Evolutionary conservation across 805 yeast species (phyloP).

Genomic region (Wickerhamia fluorescens): DNA sequence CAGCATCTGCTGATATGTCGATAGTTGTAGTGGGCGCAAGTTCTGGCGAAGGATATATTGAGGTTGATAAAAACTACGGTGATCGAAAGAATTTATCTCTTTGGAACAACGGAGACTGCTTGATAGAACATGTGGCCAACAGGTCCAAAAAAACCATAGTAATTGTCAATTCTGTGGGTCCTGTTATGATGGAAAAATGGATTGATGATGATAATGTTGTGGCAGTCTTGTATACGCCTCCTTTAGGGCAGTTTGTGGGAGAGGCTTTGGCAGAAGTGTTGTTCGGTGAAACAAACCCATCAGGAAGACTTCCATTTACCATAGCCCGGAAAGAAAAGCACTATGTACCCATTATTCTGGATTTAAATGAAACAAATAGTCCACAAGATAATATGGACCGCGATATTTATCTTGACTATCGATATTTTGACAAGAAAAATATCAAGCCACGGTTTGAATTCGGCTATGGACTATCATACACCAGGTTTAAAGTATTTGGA

Average conservation of each 20-base stretch:
- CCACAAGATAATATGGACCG: slow-evolving; percentile 42
- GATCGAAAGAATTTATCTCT: slow-evolving; percentile 47
- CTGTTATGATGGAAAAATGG: slow-evolving; percentile 51
- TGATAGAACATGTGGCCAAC: slow-evolving; percentile 42
- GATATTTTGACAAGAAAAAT: slow-evolving; percentile 49
- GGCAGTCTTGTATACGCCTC: slow-evolving; percentile 49
- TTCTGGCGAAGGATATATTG: slow-evolving; percentile 55
- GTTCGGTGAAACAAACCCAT: slow-evolving; percentile 56
- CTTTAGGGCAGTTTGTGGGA: slow-evolving; percentile 53
- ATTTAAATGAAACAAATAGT: slow-evolving; percentile 15
- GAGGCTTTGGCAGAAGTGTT: slow-evolving; percentile 50
- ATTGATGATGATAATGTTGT: slow-evolving; percentile 53
- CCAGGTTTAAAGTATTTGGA: slow-evolving; percentile 31
- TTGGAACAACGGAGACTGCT: slow-evolving; percentile 53
- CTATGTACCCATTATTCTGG: slow-evolving; percentile 39
- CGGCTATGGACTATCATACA: slow-evolving; percentile 55
- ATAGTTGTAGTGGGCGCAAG: slow-evolving; percentile 47
- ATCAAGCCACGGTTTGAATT: slow-evolving; percentile 54
- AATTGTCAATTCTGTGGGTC: slow-evolving; percentile 55
- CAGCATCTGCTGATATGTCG: slow-evolving; percentile 46
- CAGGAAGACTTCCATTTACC: slow-evolving; percentile 59
- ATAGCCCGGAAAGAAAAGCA: slow-evolving; percentile 45
- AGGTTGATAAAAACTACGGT: slow-evolving; percentile 53
- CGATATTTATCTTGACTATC: slow-evolving; percentile 48
- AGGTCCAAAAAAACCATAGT: slow-evolving; percentile 50